Evolutionary conservation across 116 monocot genomes (phyloP).

Genomic region (Iris pallida): DNA sequence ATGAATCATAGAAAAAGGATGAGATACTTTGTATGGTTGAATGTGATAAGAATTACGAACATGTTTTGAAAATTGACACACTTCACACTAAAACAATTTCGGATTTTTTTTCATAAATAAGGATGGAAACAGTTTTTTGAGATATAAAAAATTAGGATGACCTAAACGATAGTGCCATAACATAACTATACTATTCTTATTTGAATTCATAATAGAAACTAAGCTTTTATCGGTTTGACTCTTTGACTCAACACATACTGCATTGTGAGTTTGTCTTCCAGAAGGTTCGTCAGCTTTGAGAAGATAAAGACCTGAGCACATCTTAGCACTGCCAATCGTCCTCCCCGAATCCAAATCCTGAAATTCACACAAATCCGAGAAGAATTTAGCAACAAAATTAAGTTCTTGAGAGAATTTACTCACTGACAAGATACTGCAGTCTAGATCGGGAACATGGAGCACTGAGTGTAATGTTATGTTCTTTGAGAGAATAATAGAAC

Average conservation of each 20-base stretch:
- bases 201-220: no score
- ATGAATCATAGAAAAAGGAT: no score
- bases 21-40: no score
- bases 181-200: no score
- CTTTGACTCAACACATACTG: no score
- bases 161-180: no score
- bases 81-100: not conserved
- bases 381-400: no score
- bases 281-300: not conserved
- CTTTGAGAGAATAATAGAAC: not conserved
- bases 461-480: not conserved
- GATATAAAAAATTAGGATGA: not conserved
- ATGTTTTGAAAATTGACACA: not conserved
- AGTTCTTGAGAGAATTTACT: no score
- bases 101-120: not conserved
- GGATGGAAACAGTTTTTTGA: not conserved
- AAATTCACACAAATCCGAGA: not conserved
- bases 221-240: no score
- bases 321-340: no score
- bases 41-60: not conserved
- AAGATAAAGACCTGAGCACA: no score
- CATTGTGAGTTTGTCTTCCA: conserved; percentile 2
- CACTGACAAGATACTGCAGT: not conserved
- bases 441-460: not conserved
- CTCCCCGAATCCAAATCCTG: not conserved